Evolutionary conservation across 1,284 basidiomycete genomes (phyloP).

Genomic region (Malassezia restricta): DNA sequence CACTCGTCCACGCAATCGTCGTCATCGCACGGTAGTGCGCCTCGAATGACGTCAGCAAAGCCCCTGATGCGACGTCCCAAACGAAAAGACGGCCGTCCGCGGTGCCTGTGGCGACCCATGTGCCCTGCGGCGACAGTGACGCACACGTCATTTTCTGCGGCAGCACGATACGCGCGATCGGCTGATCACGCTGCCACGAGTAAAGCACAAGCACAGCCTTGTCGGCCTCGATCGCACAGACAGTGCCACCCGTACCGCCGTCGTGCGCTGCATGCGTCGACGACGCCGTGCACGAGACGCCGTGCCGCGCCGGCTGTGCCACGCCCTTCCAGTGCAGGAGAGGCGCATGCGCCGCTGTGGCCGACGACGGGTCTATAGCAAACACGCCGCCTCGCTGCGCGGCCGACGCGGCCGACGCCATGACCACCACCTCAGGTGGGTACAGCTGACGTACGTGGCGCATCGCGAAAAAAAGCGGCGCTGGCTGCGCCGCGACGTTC

Average conservation of each 20-base stretch:
- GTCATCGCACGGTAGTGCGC: slow-evolving; percentile 84
- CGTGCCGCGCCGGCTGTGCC: slow-evolving; percentile 22
- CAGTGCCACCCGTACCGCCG: slow-evolving; percentile 60
- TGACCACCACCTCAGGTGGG: slow-evolving; percentile 27
- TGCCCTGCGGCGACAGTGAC: slow-evolving; percentile 60
- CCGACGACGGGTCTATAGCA: slow-evolving; percentile 9
- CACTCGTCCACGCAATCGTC: slow-evolving; percentile 67
- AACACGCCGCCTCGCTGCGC: slow-evolving; percentile 13
- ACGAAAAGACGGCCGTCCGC: slow-evolving; percentile 76
- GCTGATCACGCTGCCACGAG: slow-evolving; percentile 59
- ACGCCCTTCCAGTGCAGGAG: slow-evolving; percentile 30
- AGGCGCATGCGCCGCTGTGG: slow-evolving; percentile 23
- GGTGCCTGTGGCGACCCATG: slow-evolving; percentile 74
- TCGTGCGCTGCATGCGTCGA: slow-evolving; percentile 50
- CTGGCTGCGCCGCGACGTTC: not conserved
- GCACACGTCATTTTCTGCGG: slow-evolving; percentile 77
- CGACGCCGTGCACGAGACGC: slow-evolving; percentile 18
- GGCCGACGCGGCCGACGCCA: slow-evolving; percentile 23
- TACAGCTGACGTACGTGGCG: slow-evolving; percentile 15
- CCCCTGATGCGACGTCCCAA: slow-evolving; percentile 88
- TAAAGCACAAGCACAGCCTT: slow-evolving; percentile 69
- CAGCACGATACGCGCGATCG: slow-evolving; percentile 65
- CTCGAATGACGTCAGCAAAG: slow-evolving; percentile 77
- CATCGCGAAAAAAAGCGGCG: not conserved
- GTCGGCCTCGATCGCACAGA: slow-evolving; percentile 63